Evolutionary conservation across 768 basidiomycete species (phyloP).

Genomic region (Lentinula aciculospora): DNA sequence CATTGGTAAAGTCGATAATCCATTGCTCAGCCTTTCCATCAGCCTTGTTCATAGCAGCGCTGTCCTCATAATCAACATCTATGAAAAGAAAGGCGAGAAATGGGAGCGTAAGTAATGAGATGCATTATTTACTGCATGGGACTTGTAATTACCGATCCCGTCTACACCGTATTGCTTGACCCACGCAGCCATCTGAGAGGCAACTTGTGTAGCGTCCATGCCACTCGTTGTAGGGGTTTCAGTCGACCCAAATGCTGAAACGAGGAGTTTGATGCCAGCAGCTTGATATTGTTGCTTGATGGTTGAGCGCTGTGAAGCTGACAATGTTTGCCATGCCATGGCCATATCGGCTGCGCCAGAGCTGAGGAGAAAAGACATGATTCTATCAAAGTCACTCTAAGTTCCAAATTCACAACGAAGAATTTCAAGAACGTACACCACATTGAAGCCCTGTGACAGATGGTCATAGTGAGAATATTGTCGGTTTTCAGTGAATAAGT

Average conservation of each 20-base stretch:
- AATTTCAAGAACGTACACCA: slow-evolving; percentile 15
- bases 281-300: slow-evolving; percentile 42
- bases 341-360: slow-evolving; percentile 31
- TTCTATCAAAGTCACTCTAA: slow-evolving; percentile 1
- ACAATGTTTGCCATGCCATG: slow-evolving; percentile 13
- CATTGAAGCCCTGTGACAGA: slow-evolving; percentile 19
- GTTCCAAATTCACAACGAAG: not conserved
- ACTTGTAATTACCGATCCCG: slow-evolving; percentile 35
- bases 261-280: slow-evolving; percentile 56
- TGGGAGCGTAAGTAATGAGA: too few species aligned
- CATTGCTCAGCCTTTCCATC: slow-evolving; percentile 50
- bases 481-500: not conserved
- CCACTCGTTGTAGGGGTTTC: slow-evolving; percentile 39
- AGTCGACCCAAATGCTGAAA: slow-evolving; percentile 45
- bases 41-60: slow-evolving; percentile 51
- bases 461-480: not conserved
- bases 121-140: not conserved
- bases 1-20: slow-evolving; percentile 48
- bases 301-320: slow-evolving; percentile 29
- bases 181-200: slow-evolving; percentile 60
- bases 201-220: slow-evolving; percentile 54
- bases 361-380: slow-evolving; percentile 34
- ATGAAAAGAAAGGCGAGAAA: not conserved
- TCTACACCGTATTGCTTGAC: slow-evolving; percentile 63
- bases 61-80: slow-evolving; percentile 36